Conservation (phyloP, 768 basidiomycete species). For the Mycena pura region DNA sequence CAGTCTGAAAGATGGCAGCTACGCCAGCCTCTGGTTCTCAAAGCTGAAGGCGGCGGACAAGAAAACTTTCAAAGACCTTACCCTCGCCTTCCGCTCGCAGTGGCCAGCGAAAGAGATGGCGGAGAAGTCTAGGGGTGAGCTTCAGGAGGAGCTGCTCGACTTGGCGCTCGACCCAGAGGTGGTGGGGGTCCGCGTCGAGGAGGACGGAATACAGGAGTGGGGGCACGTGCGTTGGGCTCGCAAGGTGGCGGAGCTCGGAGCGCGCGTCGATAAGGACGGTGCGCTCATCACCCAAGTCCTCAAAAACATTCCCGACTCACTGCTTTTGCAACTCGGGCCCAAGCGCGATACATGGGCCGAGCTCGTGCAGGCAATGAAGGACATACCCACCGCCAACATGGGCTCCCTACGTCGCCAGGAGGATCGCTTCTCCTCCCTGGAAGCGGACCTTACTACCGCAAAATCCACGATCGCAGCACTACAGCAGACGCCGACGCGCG, state of each 20-base stretch:
- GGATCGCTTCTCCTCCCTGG: neutral
- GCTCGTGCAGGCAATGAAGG: neutral
- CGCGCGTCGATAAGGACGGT: neutral
- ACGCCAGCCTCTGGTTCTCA: neutral
- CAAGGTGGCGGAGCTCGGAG: neutral
- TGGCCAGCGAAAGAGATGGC: slow-evolving; percentile 7
- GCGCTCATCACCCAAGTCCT: neutral
- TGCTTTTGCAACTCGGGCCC: neutral
- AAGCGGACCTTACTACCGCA: neutral
- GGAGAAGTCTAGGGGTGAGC: neutral
- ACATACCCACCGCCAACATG: neutral
- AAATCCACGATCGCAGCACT: neutral
- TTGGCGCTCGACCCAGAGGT: neutral
- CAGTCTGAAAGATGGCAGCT: neutral
- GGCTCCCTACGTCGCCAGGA: neutral
- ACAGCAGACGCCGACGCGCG: neutral
- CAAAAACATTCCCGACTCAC: neutral
- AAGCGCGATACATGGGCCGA: neutral
- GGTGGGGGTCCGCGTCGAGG: neutral
- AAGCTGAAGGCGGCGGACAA: neutral
- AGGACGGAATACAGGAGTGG: slow-evolving; percentile 2
- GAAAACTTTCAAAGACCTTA: neutral
- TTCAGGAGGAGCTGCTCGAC: slow-evolving; percentile 1
- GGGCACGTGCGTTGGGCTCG: neutral
- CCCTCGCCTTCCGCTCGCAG: neutral